These are phyloP conservation scores for Capsicum pubescens DNA, from an alignment of 257 asterid genomes.

Conservation along the genomic window DNA sequence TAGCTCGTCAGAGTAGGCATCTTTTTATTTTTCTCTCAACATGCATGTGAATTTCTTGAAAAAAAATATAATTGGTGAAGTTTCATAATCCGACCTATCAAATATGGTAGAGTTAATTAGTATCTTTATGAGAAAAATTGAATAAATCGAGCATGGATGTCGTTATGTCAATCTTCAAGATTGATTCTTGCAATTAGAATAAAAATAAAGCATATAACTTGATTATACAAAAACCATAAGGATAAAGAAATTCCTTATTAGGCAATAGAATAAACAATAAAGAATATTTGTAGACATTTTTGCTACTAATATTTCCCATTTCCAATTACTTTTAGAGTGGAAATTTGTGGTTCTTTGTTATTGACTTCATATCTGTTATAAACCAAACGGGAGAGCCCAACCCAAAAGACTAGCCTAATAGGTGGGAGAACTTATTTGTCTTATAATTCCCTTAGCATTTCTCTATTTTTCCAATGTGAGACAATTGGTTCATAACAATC, in stretches of 20 bases:
- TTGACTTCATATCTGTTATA: background rate
- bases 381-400: too few species aligned
- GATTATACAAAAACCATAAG: background rate
- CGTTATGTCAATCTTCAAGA: background rate
- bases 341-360: background rate
- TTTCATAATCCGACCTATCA: background rate
- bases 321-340: background rate
- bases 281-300: background rate
- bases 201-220: background rate
- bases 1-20: background rate
- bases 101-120: background rate
- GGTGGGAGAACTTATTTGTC: too few species aligned
- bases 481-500: too few species aligned
- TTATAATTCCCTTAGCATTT: too few species aligned
- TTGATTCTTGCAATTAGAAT: constrained; percentile 8
- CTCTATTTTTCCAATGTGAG: too few species aligned
- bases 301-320: background rate
- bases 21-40: background rate
- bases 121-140: background rate
- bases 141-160: background rate
- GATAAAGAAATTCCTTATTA: constrained; percentile 12
- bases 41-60: background rate
- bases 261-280: background rate
- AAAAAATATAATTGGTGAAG: background rate
- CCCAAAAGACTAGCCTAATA: too few species aligned